Conservation (phyloP, 2,329 filamentous ascomycete species). For the Mycocentrospora acerina region DNA sequence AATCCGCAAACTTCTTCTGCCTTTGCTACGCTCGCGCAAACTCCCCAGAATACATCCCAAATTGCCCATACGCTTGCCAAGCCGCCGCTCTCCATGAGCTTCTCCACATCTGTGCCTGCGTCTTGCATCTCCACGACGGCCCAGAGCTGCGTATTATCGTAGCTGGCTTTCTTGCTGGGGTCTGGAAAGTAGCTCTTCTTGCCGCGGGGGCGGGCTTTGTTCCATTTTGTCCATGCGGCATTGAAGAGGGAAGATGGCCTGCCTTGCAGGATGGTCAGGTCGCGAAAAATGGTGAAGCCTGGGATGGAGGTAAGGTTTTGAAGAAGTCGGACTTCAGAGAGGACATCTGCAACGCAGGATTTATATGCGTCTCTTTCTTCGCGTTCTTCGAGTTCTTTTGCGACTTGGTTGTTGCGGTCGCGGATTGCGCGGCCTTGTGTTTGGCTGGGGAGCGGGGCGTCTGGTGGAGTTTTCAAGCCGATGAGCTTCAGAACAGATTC, state of each 20-base stretch:
- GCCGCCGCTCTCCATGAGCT: conserved; percentile 38
- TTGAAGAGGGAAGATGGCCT: conserved; percentile 55
- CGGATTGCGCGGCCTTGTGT: conserved; percentile 42
- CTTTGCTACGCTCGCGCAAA: conserved; percentile 61
- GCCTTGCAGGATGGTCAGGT: conserved; percentile 60
- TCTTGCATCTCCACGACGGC: conserved; percentile 67
- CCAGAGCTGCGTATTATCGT: conserved; percentile 60
- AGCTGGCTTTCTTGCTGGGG: conserved; percentile 55
- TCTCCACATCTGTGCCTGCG: conserved; percentile 58
- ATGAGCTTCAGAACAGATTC: conserved; percentile 53
- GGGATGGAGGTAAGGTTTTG: conserved; percentile 61
- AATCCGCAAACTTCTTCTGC: conserved; percentile 62
- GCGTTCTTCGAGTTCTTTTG: conserved; percentile 30
- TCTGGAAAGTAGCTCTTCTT: conserved; percentile 58
- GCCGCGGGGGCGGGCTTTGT: conserved; percentile 45
- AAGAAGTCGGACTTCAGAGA: conserved; percentile 54
- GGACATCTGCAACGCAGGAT: conserved; percentile 47
- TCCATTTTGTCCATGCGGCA: conserved; percentile 49
- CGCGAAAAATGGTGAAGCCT: conserved; percentile 64
- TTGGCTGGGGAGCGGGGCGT: conserved; percentile 37
- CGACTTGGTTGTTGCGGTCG: conserved; percentile 46
- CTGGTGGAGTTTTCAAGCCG: conserved; percentile 37
- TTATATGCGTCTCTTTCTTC: conserved; percentile 45
- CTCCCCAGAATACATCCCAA: conserved; percentile 68
- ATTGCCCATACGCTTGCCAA: conserved; percentile 47